Base-by-base conservation (phyloP, 2,329 filamentous ascomycete species). In the Aspergillus sp. region DNA sequence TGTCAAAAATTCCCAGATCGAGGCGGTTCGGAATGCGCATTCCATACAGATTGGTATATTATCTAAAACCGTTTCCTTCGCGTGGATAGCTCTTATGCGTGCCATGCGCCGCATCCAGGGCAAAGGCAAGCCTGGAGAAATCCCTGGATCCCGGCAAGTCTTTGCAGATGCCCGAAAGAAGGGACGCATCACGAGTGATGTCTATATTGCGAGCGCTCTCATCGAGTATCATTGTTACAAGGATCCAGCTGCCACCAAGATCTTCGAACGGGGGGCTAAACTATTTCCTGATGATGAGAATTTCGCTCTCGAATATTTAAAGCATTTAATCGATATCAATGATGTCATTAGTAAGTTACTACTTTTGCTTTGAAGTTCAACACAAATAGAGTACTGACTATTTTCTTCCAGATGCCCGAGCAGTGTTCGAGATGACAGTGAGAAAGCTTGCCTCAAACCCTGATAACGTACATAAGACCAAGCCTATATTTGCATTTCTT, bases 211-310 rank as follows among this genome's bases (percentile, higher is more conserved):
- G 1, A 91, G 91, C 65, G 95, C 96, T 15, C 82, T 96, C 58
- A 90, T 99, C 69, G 95, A 99, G 73, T 93, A 95, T 71, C 88
- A 96, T 66, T 96, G 96, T 65, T 99, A 99, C 75, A 95, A 96
- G 70, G 95, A 98, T 68, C 85, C 88, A 0, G 91, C 95, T 0
- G 93, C 93, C 1, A 90, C 90, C 44, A 97, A 95, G 77, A 98
- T 99, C 59, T 96, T 98, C 65, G 95, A 99, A 72, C 89, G 93
- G 46, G 95, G 95, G 19, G 87, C 93, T 62, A 95, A 91, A 70
- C 81, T 99, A 12, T 99, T 98, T 70, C 93, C 93, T 0, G 91
- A 96, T 49, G 93, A 98, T 68, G 93, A 96, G 72, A 83, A 87
- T 57, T 98, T 98, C 75, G 91, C 96, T 62, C 83, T 99, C 52